These are phyloP conservation scores for Aspergillus flavus DNA, from an alignment of 2,329 filamentous ascomycete genomes.

Conservation along the genomic window DNA sequence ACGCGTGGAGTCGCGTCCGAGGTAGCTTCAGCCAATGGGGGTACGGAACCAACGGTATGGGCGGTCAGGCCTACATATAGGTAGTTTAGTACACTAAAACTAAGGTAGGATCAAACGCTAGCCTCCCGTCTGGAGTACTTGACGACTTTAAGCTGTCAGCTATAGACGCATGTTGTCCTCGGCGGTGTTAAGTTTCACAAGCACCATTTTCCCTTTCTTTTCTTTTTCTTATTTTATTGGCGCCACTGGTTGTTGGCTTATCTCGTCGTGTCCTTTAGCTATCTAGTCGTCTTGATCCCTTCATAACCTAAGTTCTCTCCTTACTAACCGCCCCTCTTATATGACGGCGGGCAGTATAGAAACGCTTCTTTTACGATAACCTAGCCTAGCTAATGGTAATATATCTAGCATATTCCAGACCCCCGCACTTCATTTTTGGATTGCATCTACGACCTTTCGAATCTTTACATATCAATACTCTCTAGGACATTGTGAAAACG, in stretches of 20 bases:
- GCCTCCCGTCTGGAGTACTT: background rate
- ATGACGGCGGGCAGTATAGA: background rate
- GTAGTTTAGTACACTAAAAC: too few species aligned
- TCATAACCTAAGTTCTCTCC: background rate
- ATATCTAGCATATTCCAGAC: background rate
- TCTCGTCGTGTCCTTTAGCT: background rate
- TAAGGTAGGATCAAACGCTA: background rate
- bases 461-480: too few species aligned
- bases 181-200: background rate
- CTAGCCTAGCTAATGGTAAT: background rate
- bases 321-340: background rate
- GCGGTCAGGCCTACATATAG: background rate
- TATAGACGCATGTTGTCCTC: background rate
- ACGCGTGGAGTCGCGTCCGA: conserved; percentile 20
- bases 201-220: background rate
- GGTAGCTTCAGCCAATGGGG: conserved; percentile 23
- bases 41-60: background rate
- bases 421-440: background rate
- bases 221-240: background rate
- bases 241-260: background rate
- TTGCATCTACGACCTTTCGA: background rate
- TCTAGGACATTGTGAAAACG: background rate
- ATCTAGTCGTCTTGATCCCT: background rate
- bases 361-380: background rate
- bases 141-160: background rate